Evolutionary conservation across 2,329 filamentous ascomycete genomes (phyloP), one percentile per base, ranked within the genome.

Genomic region (Ascosphaera pollenicola): DNA sequence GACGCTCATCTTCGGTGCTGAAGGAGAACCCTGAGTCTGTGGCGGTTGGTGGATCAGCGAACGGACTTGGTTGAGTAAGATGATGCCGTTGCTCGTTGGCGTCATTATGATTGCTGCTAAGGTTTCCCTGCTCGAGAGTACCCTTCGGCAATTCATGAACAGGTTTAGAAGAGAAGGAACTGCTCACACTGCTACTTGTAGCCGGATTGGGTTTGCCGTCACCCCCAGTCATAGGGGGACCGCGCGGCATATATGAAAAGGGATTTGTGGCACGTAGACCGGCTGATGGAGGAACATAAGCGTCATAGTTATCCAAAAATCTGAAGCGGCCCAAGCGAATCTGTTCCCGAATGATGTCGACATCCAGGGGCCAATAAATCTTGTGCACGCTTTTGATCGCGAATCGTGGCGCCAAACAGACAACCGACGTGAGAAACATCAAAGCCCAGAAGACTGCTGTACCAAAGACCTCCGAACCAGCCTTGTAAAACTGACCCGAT

Each of bases 311-410:
- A 41, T 74, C 69, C 38, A 87, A 65, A 49, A 83, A 72, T 46
- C 78, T 73, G 55, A 91, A 95, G 51, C 77, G 75, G 47, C 89
- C 89, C 60, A 75, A 67, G 19, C 72, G 72, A 44, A 91, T 74
- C 62, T 95, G 84, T 58, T 98, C 89, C 37, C 89, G 82, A 51
- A 98, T 75, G 46, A 98, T 92, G 55, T 98, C 89, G 42, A 94
- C 76, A 51, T 98, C 89, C 47, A 78, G 77, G 3, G 89, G 89
- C 57, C 78, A 81, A 61, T 84, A 95, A 40, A 93, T 79, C 61
- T 98, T 98, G 57, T 95, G 89, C 38, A 89, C 60, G 24, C 76
- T 66, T 61, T 98, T 98, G 62, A 80, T 68, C 37, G 73, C 70
- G 56, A 95, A 93, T 18, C 89, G 76, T 8, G 89, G 89, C 42